Evolutionary conservation across 228 moss, liverwort and hornwort species (phyloP).

Genomic region (Sphagnum fallax): DNA sequence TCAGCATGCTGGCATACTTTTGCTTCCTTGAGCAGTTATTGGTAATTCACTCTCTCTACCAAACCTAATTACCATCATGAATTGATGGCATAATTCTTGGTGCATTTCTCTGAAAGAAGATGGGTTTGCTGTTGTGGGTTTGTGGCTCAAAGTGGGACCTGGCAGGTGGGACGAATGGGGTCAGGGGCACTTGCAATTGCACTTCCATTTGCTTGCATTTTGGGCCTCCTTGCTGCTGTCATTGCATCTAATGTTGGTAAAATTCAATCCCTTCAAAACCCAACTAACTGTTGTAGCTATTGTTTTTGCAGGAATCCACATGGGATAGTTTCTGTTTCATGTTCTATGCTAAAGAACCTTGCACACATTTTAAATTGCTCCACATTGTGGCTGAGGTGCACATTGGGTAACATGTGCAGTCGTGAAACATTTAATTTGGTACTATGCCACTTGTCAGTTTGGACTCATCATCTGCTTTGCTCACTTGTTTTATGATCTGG

Average conservation of each 20-base stretch:
- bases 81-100: background rate
- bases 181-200: conserved; percentile 45
- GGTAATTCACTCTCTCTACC: conserved; percentile 11
- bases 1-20: conserved; percentile 57
- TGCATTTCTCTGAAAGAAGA: too few species aligned
- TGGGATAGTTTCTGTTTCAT: too few species aligned
- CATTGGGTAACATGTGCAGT: conserved; percentile 25
- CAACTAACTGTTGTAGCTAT: too few species aligned
- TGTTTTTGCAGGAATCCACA: too few species aligned
- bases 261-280: background rate
- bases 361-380: too few species aligned
- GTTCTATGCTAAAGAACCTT: too few species aligned
- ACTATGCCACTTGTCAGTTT: conserved; percentile 48
- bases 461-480: conserved; percentile 43
- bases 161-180: conserved; percentile 41
- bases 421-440: conserved; percentile 39
- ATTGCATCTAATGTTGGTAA: conserved; percentile 48
- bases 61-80: background rate
- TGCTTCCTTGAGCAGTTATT: conserved; percentile 66
- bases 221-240: conserved; percentile 48
- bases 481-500: conserved; percentile 39
- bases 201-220: conserved; percentile 43
- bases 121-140: too few species aligned
- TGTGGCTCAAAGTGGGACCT: too few species aligned
- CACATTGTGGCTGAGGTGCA: too few species aligned